Conservation (phyloP, 352 stramenopile genomes). For the Phytophthora ohioensis region DNA sequence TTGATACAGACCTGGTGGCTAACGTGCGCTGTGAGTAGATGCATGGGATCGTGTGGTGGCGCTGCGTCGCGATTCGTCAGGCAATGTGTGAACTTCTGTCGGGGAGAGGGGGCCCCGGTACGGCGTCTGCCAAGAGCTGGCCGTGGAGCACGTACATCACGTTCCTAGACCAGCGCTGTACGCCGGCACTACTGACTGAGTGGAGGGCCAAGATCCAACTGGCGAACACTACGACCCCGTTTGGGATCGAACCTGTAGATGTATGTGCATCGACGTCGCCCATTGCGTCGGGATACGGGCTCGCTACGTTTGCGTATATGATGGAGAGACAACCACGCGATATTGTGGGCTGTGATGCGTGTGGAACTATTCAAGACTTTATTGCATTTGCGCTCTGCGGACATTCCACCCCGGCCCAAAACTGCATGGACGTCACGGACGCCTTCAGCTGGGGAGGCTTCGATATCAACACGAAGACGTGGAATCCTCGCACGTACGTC, state of each 20-base stretch:
- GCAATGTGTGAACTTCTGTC: slow-evolving; percentile 31
- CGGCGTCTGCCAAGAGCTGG: slow-evolving; percentile 6
- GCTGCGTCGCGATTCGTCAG: slow-evolving; percentile 39
- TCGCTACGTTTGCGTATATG: slow-evolving; percentile 70
- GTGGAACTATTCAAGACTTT: slow-evolving; percentile 79
- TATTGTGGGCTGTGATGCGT: slow-evolving; percentile 58
- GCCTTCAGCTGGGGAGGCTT: slow-evolving; percentile 81
- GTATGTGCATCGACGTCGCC: slow-evolving; percentile 43
- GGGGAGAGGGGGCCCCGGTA: background rate
- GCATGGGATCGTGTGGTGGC: slow-evolving; percentile 86
- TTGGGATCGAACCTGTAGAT: slow-evolving; percentile 8
- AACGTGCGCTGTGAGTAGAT: slow-evolving; percentile 47
- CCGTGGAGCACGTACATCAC: slow-evolving; percentile 74
- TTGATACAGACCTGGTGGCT: background rate
- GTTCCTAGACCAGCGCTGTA: slow-evolving; percentile 76
- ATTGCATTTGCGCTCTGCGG: slow-evolving; percentile 68
- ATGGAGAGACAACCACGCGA: slow-evolving; percentile 32
- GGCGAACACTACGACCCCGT: slow-evolving; percentile 14
- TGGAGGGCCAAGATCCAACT: slow-evolving; percentile 38
- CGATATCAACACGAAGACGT: slow-evolving; percentile 47
- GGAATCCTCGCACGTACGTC: slow-evolving; percentile 52
- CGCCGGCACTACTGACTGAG: slow-evolving; percentile 45
- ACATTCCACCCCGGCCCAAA: slow-evolving; percentile 31
- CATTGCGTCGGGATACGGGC: slow-evolving; percentile 65
- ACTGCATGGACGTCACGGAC: slow-evolving; percentile 73